Base-by-base conservation (phyloP, 306 rosid species). In the Quercus wislizeni region DNA sequence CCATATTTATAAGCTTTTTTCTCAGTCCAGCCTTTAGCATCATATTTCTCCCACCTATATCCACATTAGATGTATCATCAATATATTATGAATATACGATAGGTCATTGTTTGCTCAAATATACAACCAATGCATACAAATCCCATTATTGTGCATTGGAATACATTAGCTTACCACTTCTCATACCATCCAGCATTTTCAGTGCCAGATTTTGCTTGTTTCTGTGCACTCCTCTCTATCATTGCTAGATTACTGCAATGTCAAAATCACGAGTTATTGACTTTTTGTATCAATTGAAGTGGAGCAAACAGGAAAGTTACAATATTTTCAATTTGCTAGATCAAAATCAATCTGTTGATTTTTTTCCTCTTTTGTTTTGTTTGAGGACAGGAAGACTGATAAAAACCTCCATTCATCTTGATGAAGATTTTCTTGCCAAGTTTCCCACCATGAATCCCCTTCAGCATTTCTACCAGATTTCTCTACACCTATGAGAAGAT, bases 381-480 rank as follows among this genome's bases (percentile, higher is more conserved):
- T 49, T 62, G 28, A 55, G 75, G 72, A 78, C 65, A 77, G 69
- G 62, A 46, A 41, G 68, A 67, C 58, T 59, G 68, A 69, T 71
- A 74, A 79, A 74, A 56, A 95, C 99, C 99, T 95, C 98, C 98
- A 95, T 90, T 92, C 99, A 77, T 95, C 98, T 87, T 95, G 99
- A 77, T 95, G 95, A 79, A 95, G 94, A 87, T 90, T 87, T 87
- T 95, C 99, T 87, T 95, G 97, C 99, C 99, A 95, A 10, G 98
- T 92, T 86, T 95, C 98, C 98, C 99, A 95, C 99, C 99, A 95
- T 65, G 94, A 90, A 86, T 95, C 98, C 62, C 99, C 98, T 69
- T 90, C 96, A 19, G 90, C 92, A 88, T 95, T 95, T 86, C 74
- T 91, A 73, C 99, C 98, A 27, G 98, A 95, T 90, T 95, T 92